phyloP scores from a whole-genome alignment of 2,329 filamentous ascomycete species.

The Arachnomyces sp. region DNA sequence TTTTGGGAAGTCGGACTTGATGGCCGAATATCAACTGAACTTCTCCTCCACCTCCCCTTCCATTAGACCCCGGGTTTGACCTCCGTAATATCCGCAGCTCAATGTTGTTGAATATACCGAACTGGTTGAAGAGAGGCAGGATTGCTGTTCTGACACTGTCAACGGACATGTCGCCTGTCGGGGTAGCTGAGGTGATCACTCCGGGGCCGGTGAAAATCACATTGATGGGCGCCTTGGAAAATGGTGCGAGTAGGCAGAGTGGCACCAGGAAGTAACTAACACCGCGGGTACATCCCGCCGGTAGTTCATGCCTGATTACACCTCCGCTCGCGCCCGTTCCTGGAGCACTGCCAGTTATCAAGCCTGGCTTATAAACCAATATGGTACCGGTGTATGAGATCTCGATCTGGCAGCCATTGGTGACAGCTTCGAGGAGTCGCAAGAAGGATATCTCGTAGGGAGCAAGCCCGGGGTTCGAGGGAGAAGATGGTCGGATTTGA shows the following conservation, averaged over 20 bases:
- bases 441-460: constrained; percentile 93
- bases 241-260: constrained; percentile 82
- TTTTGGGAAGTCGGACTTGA: constrained; percentile 89
- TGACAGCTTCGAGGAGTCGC: constrained; percentile 85
- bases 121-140: constrained; percentile 79
- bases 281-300: constrained; percentile 68
- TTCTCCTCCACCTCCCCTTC: constrained; percentile 75
- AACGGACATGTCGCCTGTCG: constrained; percentile 77
- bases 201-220: constrained; percentile 84
- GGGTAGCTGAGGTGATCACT: constrained; percentile 82
- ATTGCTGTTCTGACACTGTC: constrained; percentile 92
- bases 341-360: constrained; percentile 78
- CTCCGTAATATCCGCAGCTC: constrained; percentile 75
- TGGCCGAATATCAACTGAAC: constrained; percentile 93
- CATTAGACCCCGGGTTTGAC: constrained; percentile 67
- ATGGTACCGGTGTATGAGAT: constrained; percentile 95
- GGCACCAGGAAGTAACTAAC: constrained; percentile 89
- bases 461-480: constrained; percentile 79
- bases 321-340: constrained; percentile 67
- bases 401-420: constrained; percentile 90
- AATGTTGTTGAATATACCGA: constrained; percentile 79
- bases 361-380: constrained; percentile 80
- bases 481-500: constrained; percentile 80
- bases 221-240: constrained; percentile 85
- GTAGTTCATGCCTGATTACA: constrained; percentile 73